A percentile compares a stretch with the other conserved stretches of the same genome.
Evolutionary conservation across 2,329 filamentous ascomycete species (phyloP).

Genomic region (Ceratocystis cubensis): DNA sequence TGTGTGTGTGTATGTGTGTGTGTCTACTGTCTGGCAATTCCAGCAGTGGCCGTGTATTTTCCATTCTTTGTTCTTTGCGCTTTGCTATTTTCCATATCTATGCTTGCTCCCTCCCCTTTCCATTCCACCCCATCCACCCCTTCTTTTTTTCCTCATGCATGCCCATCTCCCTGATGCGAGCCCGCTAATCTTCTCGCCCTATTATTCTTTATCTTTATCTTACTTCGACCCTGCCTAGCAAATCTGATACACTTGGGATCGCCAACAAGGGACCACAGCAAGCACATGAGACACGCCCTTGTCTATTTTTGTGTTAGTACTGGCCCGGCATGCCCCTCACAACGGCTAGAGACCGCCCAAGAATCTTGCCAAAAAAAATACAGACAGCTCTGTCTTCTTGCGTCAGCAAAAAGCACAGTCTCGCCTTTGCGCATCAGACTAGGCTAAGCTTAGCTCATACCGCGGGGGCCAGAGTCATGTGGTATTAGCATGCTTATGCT

Average conservation of each 20-base stretch:
- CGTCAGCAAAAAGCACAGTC: not conserved
- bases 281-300: not conserved
- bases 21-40: too few relatives aligned
- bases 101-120: too few relatives aligned
- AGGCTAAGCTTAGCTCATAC: not conserved
- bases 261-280: not conserved
- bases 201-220: not conserved
- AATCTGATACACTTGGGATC: slow-evolving; percentile 6
- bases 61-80: too few relatives aligned
- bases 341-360: too few relatives aligned
- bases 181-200: not conserved
- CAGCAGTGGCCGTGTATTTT: too few relatives aligned
- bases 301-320: not conserved
- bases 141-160: not conserved
- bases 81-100: too few relatives aligned
- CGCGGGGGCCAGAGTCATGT: not conserved
- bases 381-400: not conserved
- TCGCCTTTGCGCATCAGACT: not conserved
- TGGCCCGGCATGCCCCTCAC: too few relatives aligned
- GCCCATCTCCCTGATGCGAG: not conserved
- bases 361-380: not conserved
- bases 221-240: not conserved
- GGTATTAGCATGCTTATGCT: not conserved
- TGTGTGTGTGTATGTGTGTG: too few relatives aligned
- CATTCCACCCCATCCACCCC: not conserved